These are phyloP conservation scores for Venturia asperata DNA, from an alignment of 2,329 filamentous ascomycete genomes.

Conservation along the genomic window DNA sequence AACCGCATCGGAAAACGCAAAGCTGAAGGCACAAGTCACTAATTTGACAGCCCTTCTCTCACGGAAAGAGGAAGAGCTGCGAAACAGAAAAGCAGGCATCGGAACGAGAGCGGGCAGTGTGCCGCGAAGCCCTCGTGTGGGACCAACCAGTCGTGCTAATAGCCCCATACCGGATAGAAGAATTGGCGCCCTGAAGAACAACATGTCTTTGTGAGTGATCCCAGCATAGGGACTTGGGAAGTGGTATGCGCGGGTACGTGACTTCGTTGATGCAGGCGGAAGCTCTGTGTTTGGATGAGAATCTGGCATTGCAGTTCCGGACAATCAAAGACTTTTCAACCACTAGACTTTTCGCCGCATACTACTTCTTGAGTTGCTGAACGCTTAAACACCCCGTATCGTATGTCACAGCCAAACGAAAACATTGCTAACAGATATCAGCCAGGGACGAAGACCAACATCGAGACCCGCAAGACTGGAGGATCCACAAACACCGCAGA, in stretches of 20 bases:
- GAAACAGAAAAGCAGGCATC: constrained; percentile 28
- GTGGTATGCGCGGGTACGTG: constrained; percentile 19
- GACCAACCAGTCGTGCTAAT: constrained; percentile 24
- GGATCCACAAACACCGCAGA: constrained; percentile 12
- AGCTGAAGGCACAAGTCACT: constrained; percentile 23
- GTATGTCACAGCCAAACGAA: neutral
- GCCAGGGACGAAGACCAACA: constrained; percentile 16
- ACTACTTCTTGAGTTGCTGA: constrained; percentile 14
- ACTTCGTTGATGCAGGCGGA: constrained; percentile 3
- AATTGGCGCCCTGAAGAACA: constrained; percentile 19
- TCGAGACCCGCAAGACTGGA: constrained; percentile 8
- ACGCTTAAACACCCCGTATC: neutral
- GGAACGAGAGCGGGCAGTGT: constrained; percentile 32
- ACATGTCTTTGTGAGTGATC: constrained; percentile 17
- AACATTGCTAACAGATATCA: constrained; percentile 2
- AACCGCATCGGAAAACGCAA: constrained; percentile 1
- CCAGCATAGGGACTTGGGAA: constrained; percentile 14
- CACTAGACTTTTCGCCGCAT: constrained; percentile 12
- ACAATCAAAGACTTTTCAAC: constrained; percentile 17
- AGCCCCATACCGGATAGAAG: constrained; percentile 20
- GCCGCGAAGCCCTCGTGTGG: constrained; percentile 28
- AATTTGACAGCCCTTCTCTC: constrained; percentile 27
- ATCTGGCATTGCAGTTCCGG: constrained; percentile 16
- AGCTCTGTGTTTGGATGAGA: constrained; percentile 13
- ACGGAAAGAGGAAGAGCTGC: constrained; percentile 31